Percentiles rank a stretch among this genome's conserved stretches.
These are phyloP conservation scores for Teratosphaeria epicoccoides DNA, from an alignment of 2,329 filamentous ascomycete species.

Conservation along the genomic window DNA sequence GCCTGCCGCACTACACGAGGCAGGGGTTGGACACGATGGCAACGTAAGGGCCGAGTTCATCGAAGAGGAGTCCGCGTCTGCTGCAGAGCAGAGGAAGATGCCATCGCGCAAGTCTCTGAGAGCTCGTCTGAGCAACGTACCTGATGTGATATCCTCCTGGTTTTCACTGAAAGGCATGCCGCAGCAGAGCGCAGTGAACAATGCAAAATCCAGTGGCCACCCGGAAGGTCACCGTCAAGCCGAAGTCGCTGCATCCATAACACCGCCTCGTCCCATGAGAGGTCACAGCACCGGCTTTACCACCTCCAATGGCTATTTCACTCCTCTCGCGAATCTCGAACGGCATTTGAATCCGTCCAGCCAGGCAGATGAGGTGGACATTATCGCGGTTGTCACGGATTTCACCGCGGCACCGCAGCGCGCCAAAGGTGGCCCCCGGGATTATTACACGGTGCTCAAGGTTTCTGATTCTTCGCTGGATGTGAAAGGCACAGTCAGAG, in stretches of 20 bases:
- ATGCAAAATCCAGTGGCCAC: not conserved
- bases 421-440: conserved; percentile 32
- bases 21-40: not conserved
- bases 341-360: conserved; percentile 31
- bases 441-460: conserved; percentile 34
- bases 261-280: not conserved
- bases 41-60: not conserved
- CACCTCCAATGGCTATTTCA: conserved; percentile 37
- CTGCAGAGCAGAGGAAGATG: conserved; percentile 6
- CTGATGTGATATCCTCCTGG: conserved; percentile 27
- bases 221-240: not conserved
- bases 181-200: not conserved
- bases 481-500: conserved; percentile 12
- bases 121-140: conserved; percentile 22
- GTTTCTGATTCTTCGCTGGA: conserved; percentile 30
- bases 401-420: conserved; percentile 24
- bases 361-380: conserved; percentile 27
- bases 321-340: conserved; percentile 30
- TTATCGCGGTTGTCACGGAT: conserved; percentile 34
- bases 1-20: not conserved
- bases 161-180: conserved; percentile 21
- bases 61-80: not conserved
- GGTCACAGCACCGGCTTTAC: conserved; percentile 22
- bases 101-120: conserved; percentile 17
- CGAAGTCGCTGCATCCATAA: not conserved